Evolutionary conservation across 2,329 filamentous ascomycete genomes (phyloP), one percentile per base, ranked within the genome.

Genomic region (Chaetomium sp.): DNA sequence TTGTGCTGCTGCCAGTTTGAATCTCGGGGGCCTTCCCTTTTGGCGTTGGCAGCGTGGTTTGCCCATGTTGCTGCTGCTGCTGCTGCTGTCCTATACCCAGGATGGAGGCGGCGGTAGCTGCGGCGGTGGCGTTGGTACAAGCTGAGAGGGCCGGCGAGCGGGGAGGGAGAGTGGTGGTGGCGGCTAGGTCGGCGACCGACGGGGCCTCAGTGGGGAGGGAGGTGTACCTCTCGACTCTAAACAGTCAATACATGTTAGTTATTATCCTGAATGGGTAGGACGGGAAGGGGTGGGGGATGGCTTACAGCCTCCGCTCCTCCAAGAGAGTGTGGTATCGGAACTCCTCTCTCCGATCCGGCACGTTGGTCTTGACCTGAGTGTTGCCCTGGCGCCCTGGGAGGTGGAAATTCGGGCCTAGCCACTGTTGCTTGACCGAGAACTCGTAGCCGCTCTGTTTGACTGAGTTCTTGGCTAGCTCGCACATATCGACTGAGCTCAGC

Each of bases 381-480:
- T 99, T 99, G 16, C 95, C 95, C 62, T 85, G 83, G 45, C 91
- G 89, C 2, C 95, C 95, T 0, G 91, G 90, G 47, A 90, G 80
- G 73, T 90, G 83, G 75, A 89, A 98, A 68, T 91, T 86, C 35
- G 84, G 81, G 3, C 95, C 95, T 4, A 99, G 81, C 94, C 94
- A 99, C 76, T 93, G 87, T 74, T 93, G 88, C 78, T 99, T 99
- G 72, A 98, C 83, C 13, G 88, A 85, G 71, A 90, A 83, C 75
- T 99, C 95, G 74, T 96, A 99, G 7, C 95, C 95, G 75, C 92
- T 96, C 76, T 99, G 95, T 72, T 90, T 87, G 49, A 99, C 95
- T 10, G 92, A 97, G 75, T 98, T 94, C 78, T 97, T 97, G 27
- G 95, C 95, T 64, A 99, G 79, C 78, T 99, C 95, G 75, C 95